These are phyloP conservation scores for Gloeophyllum trabeum DNA, from an alignment of 768 basidiomycete genomes.

Conservation along the genomic window DNA sequence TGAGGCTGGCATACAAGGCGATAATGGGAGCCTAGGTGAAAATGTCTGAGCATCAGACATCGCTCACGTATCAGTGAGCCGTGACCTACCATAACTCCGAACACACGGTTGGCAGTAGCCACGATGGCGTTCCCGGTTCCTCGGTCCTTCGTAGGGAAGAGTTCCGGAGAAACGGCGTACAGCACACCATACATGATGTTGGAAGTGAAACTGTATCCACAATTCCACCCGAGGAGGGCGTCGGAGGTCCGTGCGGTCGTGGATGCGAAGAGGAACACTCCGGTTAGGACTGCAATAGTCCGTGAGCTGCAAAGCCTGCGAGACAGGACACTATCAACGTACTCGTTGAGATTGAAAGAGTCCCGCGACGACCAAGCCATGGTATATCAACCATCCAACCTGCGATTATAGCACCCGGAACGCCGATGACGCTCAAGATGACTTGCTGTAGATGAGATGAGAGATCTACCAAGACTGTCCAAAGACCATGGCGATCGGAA, in stretches of 20 bases:
- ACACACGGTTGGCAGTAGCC: constrained; percentile 39
- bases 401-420: constrained; percentile 46
- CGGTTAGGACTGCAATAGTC: constrained; percentile 38
- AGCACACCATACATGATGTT: constrained; percentile 45
- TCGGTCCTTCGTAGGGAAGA: constrained; percentile 41
- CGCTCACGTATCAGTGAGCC: neutral
- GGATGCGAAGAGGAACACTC: constrained; percentile 43
- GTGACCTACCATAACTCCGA: constrained; percentile 41
- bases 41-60: neutral
- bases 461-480: neutral
- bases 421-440: constrained; percentile 43
- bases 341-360: constrained; percentile 39
- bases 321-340: constrained; percentile 5
- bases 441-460: constrained; percentile 27
- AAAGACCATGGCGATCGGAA: neutral
- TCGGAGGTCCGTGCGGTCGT: constrained; percentile 45
- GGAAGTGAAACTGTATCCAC: constrained; percentile 42
- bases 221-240: constrained; percentile 46
- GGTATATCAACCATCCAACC: constrained; percentile 43
- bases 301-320: no score
- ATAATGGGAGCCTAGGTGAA: constrained; percentile 34
- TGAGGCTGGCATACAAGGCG: constrained; percentile 34
- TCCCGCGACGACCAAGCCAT: constrained; percentile 39
- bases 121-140: constrained; percentile 48
- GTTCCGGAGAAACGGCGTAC: constrained; percentile 31